These are phyloP conservation scores for Ambrosiella cleistominuta DNA, from an alignment of 2,329 filamentous ascomycete species.

Conservation along the genomic window DNA sequence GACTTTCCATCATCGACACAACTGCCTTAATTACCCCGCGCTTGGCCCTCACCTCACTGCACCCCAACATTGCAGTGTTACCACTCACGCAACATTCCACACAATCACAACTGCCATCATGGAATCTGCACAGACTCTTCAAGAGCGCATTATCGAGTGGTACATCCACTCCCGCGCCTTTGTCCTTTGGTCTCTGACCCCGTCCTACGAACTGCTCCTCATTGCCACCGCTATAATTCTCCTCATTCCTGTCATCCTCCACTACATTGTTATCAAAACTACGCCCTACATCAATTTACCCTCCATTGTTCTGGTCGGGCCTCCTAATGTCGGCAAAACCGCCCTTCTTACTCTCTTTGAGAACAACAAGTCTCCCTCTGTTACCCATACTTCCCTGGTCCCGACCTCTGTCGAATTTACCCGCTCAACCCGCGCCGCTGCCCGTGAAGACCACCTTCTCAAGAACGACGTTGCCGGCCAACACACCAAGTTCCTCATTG, in stretches of 20 bases:
- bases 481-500: conserved; percentile 54
- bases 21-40: not conserved
- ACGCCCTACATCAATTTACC: conserved; percentile 51
- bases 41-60: not conserved
- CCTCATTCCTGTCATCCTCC: conserved; percentile 57
- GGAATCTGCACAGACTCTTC: conserved; percentile 11
- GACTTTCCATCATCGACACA: not conserved
- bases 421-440: conserved; percentile 29
- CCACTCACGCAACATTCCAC: not conserved
- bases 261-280: conserved; percentile 53
- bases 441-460: conserved; percentile 31
- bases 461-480: conserved; percentile 36
- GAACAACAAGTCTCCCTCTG: conserved; percentile 28
- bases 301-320: conserved; percentile 64
- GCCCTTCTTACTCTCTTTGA: conserved; percentile 61
- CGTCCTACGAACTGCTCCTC: conserved; percentile 44
- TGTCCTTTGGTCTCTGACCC: conserved; percentile 38
- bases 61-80: not conserved
- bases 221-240: conserved; percentile 55
- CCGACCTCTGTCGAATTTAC: conserved; percentile 36
- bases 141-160: conserved; percentile 14
- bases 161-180: conserved; percentile 25
- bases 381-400: conserved; percentile 39
- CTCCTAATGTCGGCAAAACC: conserved; percentile 74
- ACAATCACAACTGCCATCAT: conserved; percentile 1